phyloP scores from a whole-genome alignment of 352 stramenopile species.

The Globisporangium emineosum region DNA sequence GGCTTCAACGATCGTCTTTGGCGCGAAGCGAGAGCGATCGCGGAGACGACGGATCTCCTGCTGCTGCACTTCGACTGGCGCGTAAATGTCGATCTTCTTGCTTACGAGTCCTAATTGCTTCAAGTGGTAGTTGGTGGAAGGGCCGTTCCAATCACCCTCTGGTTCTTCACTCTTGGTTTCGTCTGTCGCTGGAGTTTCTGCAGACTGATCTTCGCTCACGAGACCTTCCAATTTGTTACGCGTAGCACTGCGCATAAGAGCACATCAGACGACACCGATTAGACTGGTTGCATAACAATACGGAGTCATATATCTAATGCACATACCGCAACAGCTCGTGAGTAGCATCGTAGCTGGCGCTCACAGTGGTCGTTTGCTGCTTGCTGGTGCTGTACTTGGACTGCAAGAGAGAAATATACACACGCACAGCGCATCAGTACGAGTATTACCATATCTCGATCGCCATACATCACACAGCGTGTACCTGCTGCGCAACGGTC shows the following conservation, averaged over 20 bases:
- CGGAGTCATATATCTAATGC: neutral
- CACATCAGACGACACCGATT: neutral
- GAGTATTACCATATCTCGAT: neutral
- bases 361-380: slow-evolving; percentile 10
- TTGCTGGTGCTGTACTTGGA: slow-evolving; percentile 4
- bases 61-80: slow-evolving; percentile 59
- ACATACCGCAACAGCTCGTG: slow-evolving; percentile 33
- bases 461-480: neutral
- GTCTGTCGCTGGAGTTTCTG: slow-evolving; percentile 10
- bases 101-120: slow-evolving; percentile 69
- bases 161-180: slow-evolving; percentile 4
- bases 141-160: slow-evolving; percentile 40
- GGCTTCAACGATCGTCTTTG: slow-evolving; percentile 26
- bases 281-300: neutral
- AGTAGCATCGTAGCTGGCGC: slow-evolving; percentile 22
- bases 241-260: slow-evolving; percentile 21
- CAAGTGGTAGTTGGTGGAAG: slow-evolving; percentile 73
- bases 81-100: slow-evolving; percentile 82
- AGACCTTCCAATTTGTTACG: slow-evolving; percentile 36
- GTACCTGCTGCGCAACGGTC: slow-evolving; percentile 14
- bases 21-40: slow-evolving; percentile 53
- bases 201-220: slow-evolving; percentile 18
- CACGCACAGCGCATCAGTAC: neutral
- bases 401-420: neutral
- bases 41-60: slow-evolving; percentile 57